phyloP scores from a whole-genome alignment of 139 green algal species.

The Tetradesmus obliquus region DNA sequence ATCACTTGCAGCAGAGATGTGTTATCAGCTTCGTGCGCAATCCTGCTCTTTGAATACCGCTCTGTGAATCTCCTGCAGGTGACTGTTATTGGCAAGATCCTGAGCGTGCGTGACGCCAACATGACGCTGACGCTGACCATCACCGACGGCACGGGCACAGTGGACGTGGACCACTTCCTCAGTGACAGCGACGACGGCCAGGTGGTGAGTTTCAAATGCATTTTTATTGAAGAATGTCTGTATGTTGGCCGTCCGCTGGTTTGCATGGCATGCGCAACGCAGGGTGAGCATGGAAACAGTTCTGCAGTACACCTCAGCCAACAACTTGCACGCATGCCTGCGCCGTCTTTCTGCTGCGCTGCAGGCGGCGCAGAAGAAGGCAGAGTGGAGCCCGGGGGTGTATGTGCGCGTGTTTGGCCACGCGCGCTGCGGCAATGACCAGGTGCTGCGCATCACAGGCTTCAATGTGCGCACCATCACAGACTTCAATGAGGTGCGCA shows the following conservation, averaged over 20 bases:
- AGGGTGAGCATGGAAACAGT: not conserved
- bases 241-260: not conserved
- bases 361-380: conserved; percentile 28
- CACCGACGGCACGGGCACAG: conserved; percentile 79
- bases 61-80: conserved; percentile 60
- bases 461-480: conserved; percentile 54
- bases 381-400: conserved; percentile 58
- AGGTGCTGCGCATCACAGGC: conserved; percentile 66
- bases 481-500: conserved; percentile 38
- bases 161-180: conserved; percentile 69
- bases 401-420: conserved; percentile 86
- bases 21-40: not conserved
- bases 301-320: not conserved
- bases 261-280: not conserved
- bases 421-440: conserved; percentile 60
- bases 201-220: conserved; percentile 24
- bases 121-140: conserved; percentile 61
- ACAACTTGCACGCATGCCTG: not conserved
- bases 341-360: not conserved
- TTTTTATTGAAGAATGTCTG: not conserved
- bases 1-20: too few relatives aligned
- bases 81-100: conserved; percentile 78
- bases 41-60: too few relatives aligned
- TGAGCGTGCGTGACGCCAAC: conserved; percentile 55
- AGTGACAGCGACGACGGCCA: conserved; percentile 59